Evolutionary conservation across 2,329 filamentous ascomycete species (phyloP).

Genomic region (Knufia fluminis): DNA sequence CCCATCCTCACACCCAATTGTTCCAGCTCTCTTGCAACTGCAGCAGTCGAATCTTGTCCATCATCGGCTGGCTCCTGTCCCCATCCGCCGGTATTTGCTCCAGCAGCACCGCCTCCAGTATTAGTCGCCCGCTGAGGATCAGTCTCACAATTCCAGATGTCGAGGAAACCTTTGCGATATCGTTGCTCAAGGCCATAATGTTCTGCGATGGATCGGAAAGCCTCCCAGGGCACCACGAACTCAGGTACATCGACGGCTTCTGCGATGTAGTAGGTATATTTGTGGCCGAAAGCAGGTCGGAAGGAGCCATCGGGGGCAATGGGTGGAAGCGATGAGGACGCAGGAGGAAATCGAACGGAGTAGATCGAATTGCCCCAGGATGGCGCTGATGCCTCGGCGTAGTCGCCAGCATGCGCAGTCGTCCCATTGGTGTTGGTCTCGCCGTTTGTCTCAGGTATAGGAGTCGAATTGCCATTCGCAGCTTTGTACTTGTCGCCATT

Average conservation of each 20-base stretch:
- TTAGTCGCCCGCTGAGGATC: constrained; percentile 7
- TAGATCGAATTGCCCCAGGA: constrained; percentile 93
- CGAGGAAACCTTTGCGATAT: constrained; percentile 81
- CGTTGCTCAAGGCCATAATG: constrained; percentile 94
- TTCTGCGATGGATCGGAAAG: constrained; percentile 87
- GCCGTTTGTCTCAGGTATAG: constrained; percentile 3
- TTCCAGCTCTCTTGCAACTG: constrained; percentile 59
- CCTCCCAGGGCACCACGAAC: constrained; percentile 97
- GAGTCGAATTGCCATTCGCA: constrained; percentile 36
- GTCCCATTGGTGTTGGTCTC: constrained; percentile 11
- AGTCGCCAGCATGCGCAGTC: constrained; percentile 46
- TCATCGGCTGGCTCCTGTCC: background rate
- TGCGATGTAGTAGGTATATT: constrained; percentile 91
- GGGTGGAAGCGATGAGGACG: background rate
- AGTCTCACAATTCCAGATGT: constrained; percentile 77
- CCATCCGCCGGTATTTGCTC: constrained; percentile 5
- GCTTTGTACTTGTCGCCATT: constrained; percentile 38
- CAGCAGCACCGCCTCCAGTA: background rate
- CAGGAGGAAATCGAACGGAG: constrained; percentile 63
- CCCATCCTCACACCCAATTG: constrained; percentile 92
- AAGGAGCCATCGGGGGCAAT: constrained; percentile 63
- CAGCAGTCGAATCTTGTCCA: constrained; percentile 47
- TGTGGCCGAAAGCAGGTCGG: constrained; percentile 92
- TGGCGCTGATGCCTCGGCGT: constrained; percentile 35
- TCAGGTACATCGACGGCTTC: constrained; percentile 96